phyloP scores from a whole-genome alignment of 495 filamentous ascomycete genomes.

The Lentithecium fluviatile region DNA sequence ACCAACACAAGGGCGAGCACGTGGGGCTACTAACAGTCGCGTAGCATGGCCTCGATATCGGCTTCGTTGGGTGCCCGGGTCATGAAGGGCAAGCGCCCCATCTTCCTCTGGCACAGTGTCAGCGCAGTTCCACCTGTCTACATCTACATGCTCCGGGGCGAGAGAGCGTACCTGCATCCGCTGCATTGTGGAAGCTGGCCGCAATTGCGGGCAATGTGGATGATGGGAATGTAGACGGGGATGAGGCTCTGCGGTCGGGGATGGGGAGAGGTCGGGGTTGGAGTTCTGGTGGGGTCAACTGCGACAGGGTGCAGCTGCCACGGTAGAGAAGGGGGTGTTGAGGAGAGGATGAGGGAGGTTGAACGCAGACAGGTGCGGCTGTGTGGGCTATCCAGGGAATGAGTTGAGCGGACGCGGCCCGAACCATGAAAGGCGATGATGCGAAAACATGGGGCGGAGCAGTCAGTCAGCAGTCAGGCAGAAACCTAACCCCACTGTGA shows the following conservation, averaged over 20 bases:
- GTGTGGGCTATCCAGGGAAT: too few species aligned
- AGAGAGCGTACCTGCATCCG: conserved; percentile 55
- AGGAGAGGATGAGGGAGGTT: too few species aligned
- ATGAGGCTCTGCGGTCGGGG: neutral
- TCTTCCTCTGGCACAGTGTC: conserved; percentile 47
- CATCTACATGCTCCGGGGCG: too few species aligned
- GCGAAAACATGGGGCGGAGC: neutral
- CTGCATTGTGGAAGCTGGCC: conserved; percentile 62
- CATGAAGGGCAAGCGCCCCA: conserved; percentile 70
- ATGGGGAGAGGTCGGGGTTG: neutral
- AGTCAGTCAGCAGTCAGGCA: neutral
- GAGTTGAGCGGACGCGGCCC: neutral
- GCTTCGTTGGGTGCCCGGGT: conserved; percentile 72
- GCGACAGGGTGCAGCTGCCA: too few species aligned
- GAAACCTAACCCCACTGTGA: neutral
- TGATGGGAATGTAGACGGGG: neutral
- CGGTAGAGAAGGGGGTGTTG: too few species aligned
- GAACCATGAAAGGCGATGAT: neutral
- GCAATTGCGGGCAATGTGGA: conserved; percentile 11
- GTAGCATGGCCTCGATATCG: conserved; percentile 71
- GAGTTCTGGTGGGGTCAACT: neutral
- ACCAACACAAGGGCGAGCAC: too few species aligned
- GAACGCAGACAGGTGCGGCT: too few species aligned
- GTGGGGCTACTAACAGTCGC: conserved; percentile 52
- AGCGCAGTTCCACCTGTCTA: too few species aligned